Percentiles rank a stretch among this genome's conserved stretches.
Conservation (phyloP, 352 stramenopile genomes). For the Pythium dissimile region DNA sequence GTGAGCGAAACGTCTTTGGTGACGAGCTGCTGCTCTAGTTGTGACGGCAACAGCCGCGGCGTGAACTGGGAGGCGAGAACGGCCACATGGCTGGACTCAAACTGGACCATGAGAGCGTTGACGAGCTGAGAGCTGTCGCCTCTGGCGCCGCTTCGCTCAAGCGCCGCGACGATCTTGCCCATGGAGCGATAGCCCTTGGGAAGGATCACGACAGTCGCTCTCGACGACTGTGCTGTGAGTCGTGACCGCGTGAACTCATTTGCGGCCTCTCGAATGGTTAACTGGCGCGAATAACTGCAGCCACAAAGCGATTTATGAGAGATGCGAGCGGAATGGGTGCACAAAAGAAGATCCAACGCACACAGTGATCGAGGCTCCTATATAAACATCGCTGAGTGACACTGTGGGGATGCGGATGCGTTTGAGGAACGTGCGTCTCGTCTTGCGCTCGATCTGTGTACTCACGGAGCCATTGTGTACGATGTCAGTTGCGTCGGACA, state of each 20-base stretch:
- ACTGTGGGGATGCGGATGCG: slow-evolving; percentile 72
- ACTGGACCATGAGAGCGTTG: slow-evolving; percentile 45
- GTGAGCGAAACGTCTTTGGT: slow-evolving; percentile 48
- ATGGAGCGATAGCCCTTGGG: slow-evolving; percentile 46
- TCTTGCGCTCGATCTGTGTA: slow-evolving; percentile 58
- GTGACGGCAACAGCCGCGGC: slow-evolving; percentile 16
- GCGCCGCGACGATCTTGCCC: slow-evolving; percentile 38
- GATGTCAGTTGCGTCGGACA: background rate
- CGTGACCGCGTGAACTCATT: slow-evolving; percentile 60
- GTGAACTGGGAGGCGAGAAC: slow-evolving; percentile 10
- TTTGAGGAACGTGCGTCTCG: slow-evolving; percentile 71
- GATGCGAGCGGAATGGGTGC: background rate
- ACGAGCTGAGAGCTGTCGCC: slow-evolving; percentile 27
- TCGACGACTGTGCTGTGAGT: slow-evolving; percentile 31
- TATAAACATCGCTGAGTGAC: slow-evolving; percentile 56
- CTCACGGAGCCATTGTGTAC: background rate
- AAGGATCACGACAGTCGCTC: slow-evolving; percentile 46
- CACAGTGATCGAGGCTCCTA: slow-evolving; percentile 68
- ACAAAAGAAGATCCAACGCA: slow-evolving; percentile 31
- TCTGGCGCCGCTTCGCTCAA: slow-evolving; percentile 29
- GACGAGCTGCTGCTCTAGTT: slow-evolving; percentile 17
- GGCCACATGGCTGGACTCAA: slow-evolving; percentile 34
- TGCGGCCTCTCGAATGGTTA: slow-evolving; percentile 59
- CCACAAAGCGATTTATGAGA: background rate
- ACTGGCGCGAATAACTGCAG: slow-evolving; percentile 66